Base-by-base conservation (phyloP, 768 basidiomycete species). In the Boletus rubroflammeus region DNA sequence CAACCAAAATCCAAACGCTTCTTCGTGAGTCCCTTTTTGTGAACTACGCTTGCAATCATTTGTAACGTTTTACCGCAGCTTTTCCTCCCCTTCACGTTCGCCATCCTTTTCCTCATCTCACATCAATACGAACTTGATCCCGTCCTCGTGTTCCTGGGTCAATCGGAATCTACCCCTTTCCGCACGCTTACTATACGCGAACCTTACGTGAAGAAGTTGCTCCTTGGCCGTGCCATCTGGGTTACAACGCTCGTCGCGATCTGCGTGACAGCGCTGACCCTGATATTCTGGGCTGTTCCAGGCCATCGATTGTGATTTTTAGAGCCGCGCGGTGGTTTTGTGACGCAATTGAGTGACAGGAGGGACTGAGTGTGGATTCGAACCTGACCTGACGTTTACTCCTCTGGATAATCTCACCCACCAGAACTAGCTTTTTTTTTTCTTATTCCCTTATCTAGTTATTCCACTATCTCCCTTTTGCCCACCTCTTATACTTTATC, bases 121-220 rank as follows among this genome's bases (percentile, higher is more conserved):
- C 92, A 97, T 67, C 93, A 95, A 71, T 98, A 98, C 73, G 94
- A 97, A 71, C 86, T 98, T 49, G 96, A 98, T 68, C 97, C 97
- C 11, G 77, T 98, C 64, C 86, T 98, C 60, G 90, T 98, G 59
- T 91, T 98, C 75, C 74, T 98, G 64, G 86, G 86, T 56, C 90
- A 91, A 70, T 95, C 93, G 41, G 97, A 98, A 71, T 97, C 95
- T 38, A 97, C 94, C 11, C 95, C 96, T 2, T 98, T 98, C 84
- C 86, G 90, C 53, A 93, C 92, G 6, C 86, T 98, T 50, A 81
- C 79, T 40, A 93, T 99, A 52, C 85, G 88, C 50, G 96, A 99
- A 71, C 89, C 90, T 26, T 98, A 98, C 68, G 95, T 99, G 62
- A 85, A 83, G 73, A 95, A 92, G 70, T 78, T 99, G 14, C 80